Base-by-base conservation (phyloP, 768 basidiomycete species). In the Macrolepiota fuliginosa region DNA sequence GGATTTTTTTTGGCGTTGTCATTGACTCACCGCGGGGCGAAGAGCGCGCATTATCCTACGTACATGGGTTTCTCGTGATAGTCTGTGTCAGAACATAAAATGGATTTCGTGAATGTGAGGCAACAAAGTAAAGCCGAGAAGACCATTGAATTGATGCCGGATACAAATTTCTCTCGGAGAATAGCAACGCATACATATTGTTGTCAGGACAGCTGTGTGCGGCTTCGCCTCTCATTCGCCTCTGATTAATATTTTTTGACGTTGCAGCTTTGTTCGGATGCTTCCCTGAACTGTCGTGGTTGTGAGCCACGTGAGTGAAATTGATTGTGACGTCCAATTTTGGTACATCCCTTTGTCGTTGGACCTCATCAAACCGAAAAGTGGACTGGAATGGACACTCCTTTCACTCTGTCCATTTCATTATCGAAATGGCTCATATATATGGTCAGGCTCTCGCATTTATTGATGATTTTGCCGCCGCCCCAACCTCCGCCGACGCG, bases 301-400 rank as follows among this genome's bases (percentile, higher is more conserved):
- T 19, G 52, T 37, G 19, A 58, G 36, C 63, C 67, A 67, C 71
- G 71, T 69, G 72, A 66, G 57, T 25, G 40, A 25, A 49, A 46
- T 54, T 40, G 56, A 61, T 52, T 68, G 49, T 54, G 60, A 45
- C 53, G 9, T 63, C 68, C 69, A 56, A 68, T 62, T 70, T 63
- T 61, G 65, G 69, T 17, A 22, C 27, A 37, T 70, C 68, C 66
- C 70, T 71, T 73, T 73, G 72, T 73, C 67, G 67, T 65, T 36
- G 11, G n/a, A 22, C 32, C 19, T 27, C 15, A 51, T 32, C 55
- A 54, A 29, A 24, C n/a, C n/a, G 32, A 13, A 25, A 9, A 12
- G 12, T 58, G 64, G 65, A 65, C 65, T 62, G 62, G 69, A 67
- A 61, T 61, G 70, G 70, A 50, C 65, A 62, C 55, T 73, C 69